Percentiles rank a stretch among this genome's conserved stretches.
Evolutionary conservation across 2,329 filamentous ascomycete genomes (phyloP).

Genomic region (Lasiodiplodia sp.): DNA sequence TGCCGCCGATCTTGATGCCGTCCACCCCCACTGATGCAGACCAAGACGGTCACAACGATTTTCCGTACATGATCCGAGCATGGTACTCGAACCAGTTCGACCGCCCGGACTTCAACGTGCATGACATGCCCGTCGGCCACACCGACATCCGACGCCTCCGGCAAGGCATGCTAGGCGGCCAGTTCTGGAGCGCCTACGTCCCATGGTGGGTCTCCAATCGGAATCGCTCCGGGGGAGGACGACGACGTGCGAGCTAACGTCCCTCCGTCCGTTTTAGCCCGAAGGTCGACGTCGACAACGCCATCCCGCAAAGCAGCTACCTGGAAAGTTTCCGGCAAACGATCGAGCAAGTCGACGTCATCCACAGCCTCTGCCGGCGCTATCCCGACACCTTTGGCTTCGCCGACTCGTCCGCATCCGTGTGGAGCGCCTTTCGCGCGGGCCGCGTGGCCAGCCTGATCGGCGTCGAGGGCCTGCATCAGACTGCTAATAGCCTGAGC

Average conservation of each 20-base stretch:
- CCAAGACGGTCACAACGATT: conserved; percentile 5
- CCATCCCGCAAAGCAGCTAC: too few relatives aligned
- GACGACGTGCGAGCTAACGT: too few relatives aligned
- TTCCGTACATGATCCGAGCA: not conserved
- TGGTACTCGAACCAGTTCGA: conserved; percentile 2
- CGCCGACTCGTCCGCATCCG: conserved; percentile 65
- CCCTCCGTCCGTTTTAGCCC: too few relatives aligned
- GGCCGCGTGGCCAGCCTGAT: conserved; percentile 44
- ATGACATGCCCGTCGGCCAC: not conserved
- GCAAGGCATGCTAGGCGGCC: not conserved
- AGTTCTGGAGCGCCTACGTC: conserved; percentile 9
- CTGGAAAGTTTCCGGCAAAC: conserved; percentile 50
- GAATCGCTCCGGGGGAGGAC: too few relatives aligned
- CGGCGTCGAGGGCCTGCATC: conserved; percentile 77
- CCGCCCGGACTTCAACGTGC: not conserved
- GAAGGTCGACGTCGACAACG: too few relatives aligned
- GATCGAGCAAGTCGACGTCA: conserved; percentile 77
- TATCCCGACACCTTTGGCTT: conserved; percentile 76
- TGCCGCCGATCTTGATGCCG: too few relatives aligned
- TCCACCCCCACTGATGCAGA: too few relatives aligned
- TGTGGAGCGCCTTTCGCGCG: conserved; percentile 60
- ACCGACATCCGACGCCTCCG: not conserved
- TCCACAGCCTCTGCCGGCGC: conserved; percentile 66
- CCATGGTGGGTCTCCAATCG: not conserved
- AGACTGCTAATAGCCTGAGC: conserved; percentile 84